A percentile compares a stretch with the other conserved stretches of the same genome.
Conservation (phyloP, 441 rosid genomes). For the Melastoma candidum region DNA sequence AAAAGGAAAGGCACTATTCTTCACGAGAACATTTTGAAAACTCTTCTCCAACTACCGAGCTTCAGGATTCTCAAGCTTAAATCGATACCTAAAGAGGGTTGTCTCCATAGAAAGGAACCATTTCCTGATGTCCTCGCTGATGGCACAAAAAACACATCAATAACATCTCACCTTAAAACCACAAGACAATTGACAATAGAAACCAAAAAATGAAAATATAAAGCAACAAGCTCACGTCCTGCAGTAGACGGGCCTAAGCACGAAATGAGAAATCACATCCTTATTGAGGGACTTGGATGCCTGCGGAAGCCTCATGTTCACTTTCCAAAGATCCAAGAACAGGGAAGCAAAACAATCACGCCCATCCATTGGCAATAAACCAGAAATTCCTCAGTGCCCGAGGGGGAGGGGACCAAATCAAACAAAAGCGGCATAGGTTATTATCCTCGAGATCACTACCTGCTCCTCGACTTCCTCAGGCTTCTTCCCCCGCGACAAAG, state of each 20-base stretch:
- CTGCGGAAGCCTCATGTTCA: constrained; percentile 50
- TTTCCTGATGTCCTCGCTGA: constrained; percentile 85
- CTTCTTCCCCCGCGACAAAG: constrained; percentile 68
- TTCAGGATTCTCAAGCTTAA: constrained; percentile 26
- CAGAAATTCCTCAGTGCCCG: too few relatives aligned
- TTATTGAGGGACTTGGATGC: constrained; percentile 45
- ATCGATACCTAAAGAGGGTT: constrained; percentile 62
- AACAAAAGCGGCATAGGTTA: too few relatives aligned
- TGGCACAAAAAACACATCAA: neutral
- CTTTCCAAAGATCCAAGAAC: constrained; percentile 56
- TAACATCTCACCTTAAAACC: neutral
- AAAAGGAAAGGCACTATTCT: neutral
- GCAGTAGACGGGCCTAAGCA: constrained; percentile 81
- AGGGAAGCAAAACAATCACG: neutral
- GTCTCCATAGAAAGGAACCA: constrained; percentile 95
- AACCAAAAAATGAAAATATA: neutral
- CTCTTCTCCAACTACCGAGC: constrained; percentile 37
- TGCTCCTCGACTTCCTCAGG: constrained; percentile 58
- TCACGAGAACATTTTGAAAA: neutral
- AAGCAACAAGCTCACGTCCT: constrained; percentile 50
- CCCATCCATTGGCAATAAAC: too few relatives aligned
- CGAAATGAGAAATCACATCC: constrained; percentile 80
- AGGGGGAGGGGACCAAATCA: too few relatives aligned
- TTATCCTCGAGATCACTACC: constrained; percentile 22
- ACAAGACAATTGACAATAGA: neutral